Evolutionary conservation across 106 monocot species (phyloP).

Genomic region (Gastrodia elata): DNA sequence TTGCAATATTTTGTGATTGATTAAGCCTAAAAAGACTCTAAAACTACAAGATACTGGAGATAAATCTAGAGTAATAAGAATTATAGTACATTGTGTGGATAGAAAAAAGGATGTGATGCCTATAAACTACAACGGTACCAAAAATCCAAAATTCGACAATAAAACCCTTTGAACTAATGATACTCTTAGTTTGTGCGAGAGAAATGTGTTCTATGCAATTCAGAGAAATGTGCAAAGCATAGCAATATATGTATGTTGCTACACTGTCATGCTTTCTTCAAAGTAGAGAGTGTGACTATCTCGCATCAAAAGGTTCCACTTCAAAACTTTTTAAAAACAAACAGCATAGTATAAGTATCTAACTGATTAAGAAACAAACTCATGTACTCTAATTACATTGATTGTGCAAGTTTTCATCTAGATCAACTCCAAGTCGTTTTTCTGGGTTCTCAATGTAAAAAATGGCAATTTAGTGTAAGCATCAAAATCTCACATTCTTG

Average conservation of each 20-base stretch:
- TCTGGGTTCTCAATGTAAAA: no score
- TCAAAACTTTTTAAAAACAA: not conserved
- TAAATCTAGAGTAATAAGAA: not conserved
- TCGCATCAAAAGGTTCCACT: not conserved
- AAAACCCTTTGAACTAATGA: not conserved
- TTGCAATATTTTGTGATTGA: not conserved
- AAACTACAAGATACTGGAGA: not conserved
- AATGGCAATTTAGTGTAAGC: no score
- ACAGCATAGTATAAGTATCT: no score
- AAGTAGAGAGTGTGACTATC: not conserved
- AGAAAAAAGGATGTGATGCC: not conserved
- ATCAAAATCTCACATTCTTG: no score
- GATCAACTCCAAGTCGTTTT: no score
- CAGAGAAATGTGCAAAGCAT: not conserved
- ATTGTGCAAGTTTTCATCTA: no score
- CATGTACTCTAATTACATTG: not conserved
- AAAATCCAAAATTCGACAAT: not conserved
- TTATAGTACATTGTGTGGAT: not conserved
- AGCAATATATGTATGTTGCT: not conserved
- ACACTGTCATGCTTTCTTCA: not conserved
- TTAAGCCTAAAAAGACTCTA: not conserved
- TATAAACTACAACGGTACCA: not conserved
- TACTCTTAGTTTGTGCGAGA: not conserved
- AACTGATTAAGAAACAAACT: not conserved
- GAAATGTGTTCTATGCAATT: not conserved